Evolutionary conservation across 2,329 filamentous ascomycete genomes (phyloP).

Genomic region (Trichoderma koningii): DNA sequence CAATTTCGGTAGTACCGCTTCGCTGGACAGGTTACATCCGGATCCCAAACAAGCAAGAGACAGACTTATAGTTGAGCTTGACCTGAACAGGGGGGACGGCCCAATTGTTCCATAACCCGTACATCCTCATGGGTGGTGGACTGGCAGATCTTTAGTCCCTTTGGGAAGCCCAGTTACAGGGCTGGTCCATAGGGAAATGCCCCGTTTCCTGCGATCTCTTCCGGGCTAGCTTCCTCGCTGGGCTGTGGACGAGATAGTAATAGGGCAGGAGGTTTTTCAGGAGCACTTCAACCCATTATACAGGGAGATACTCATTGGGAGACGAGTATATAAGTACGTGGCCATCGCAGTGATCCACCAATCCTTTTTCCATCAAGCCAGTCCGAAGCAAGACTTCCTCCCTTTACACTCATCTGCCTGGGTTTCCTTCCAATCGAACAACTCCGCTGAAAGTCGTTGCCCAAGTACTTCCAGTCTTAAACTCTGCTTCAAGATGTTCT

Average conservation of each 20-base stretch:
- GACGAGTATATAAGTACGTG: slow-evolving; percentile 14
- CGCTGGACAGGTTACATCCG: slow-evolving; percentile 10
- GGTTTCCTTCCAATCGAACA: not conserved
- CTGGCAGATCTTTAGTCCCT: slow-evolving; percentile 15
- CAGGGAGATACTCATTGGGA: not conserved
- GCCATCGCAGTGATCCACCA: not conserved
- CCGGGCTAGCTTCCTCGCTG: not conserved
- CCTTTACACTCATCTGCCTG: not conserved
- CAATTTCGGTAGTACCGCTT: slow-evolving; percentile 20
- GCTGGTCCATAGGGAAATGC: not conserved
- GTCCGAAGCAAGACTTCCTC: slow-evolving; percentile 2
- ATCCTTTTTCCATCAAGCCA: not conserved
- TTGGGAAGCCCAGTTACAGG: not conserved
- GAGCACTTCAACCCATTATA: not conserved
- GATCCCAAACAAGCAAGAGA: not conserved
- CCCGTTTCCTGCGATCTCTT: slow-evolving; percentile 1
- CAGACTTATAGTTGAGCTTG: not conserved
- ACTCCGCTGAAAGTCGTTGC: not conserved
- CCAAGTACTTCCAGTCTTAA: too few relatives aligned
- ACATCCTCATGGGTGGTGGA: not conserved
- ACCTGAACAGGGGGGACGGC: slow-evolving; percentile 5
- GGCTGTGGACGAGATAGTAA: not conserved
- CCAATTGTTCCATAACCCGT: not conserved
- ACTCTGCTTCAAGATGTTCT: slow-evolving; percentile 18
- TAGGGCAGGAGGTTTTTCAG: not conserved